Evolutionary conservation across 805 yeast genomes (phyloP), one percentile per base, ranked within the genome.

Genomic region (Wickerhamomyces ciferrii): DNA sequence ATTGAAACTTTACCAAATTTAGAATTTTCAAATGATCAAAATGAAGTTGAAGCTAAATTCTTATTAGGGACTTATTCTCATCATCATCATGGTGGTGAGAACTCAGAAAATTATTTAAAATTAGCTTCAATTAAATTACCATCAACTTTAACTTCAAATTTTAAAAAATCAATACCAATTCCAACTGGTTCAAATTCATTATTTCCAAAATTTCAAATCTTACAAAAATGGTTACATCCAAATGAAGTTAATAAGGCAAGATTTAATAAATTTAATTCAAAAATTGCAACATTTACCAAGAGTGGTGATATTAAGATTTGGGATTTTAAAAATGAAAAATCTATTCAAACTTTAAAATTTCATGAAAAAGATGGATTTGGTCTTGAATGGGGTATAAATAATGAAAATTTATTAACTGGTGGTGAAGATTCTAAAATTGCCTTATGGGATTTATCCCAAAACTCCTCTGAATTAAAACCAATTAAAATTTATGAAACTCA

Each of bases 331-430:
- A 54, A 60, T 21, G 57, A 58, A 17, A 49, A 53, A 5, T 43
- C 49, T 7, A 50, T 54, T 32, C 47, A 51, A 9, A 59, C 66
- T 5, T 72, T 79, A 44, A 72, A 73, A 49, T 76, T 69, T 57
- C 96, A 88, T 65, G 65, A 69, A 13, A 70, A 66, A 46, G 89
- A 83, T 54, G 96, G 95, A 1, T 80, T 72, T 58, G 86, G 84
- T 2, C 64, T 89, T 43, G 82, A 83, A 50, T 88, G 96, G 95
- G 68, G 76, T 47, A 68, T 72, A 4, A 31, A 53, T n/a, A 63
- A 63, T 24, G 69, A 75, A 36, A 63, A 63, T 48, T 71, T 89
- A 27, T 66, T 82, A 13, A 72, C 90, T 2, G 86, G 87, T 2
- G 74, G 88, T 4, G 80, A 78, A 49, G 96, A 87, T 61, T 64